A percentile compares a stretch with the other conserved stretches of the same genome.
These are phyloP conservation scores for Penicillium pulvis DNA, from an alignment of 495 filamentous ascomycete genomes.

Conservation along the genomic window DNA sequence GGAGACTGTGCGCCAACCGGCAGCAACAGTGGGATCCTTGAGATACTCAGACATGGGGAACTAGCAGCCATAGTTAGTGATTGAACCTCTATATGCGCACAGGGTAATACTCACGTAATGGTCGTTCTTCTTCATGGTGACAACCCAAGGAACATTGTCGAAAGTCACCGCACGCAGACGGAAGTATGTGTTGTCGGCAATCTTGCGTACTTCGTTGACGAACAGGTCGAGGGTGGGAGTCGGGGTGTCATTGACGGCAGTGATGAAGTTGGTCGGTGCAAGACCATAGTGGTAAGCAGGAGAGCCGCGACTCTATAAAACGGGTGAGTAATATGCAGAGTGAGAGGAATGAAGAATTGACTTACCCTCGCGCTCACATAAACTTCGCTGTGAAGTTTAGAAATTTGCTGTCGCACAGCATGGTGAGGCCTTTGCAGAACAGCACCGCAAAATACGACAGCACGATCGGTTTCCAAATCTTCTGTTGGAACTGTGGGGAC, in stretches of 20 bases:
- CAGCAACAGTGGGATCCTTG: conserved; percentile 63
- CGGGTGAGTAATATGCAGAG: conserved; percentile 17
- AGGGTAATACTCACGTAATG: conserved; percentile 66
- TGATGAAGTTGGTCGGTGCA: conserved; percentile 95
- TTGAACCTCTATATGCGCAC: not conserved
- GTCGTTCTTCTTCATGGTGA: conserved; percentile 99
- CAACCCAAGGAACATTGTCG: conserved; percentile 95
- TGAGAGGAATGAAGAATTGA: conserved; percentile 7
- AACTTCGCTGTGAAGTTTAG: conserved; percentile 93
- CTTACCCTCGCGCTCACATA: conserved; percentile 84
- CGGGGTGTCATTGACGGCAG: conserved; percentile 84
- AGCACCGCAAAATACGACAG: conserved; percentile 93
- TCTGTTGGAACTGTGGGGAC: conserved; percentile 86
- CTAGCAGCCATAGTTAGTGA: conserved; percentile 23
- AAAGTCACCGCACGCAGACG: conserved; percentile 92
- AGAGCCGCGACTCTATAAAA: conserved; percentile 63
- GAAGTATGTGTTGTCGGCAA: conserved; percentile 98
- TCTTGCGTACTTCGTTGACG: conserved; percentile 74
- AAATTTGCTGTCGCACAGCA: conserved; percentile 95
- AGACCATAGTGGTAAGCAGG: conserved; percentile 92
- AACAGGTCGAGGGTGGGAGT: conserved; percentile 83
- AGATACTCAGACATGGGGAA: conserved; percentile 89
- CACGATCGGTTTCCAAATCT: conserved; percentile 88
- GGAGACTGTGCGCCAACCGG: conserved; percentile 72
- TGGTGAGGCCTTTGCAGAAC: conserved; percentile 92